Evolutionary conservation across 129 eudicot genomes (phyloP), one percentile per base, ranked within the genome.

Genomic region (Pittosporum tobira): DNA sequence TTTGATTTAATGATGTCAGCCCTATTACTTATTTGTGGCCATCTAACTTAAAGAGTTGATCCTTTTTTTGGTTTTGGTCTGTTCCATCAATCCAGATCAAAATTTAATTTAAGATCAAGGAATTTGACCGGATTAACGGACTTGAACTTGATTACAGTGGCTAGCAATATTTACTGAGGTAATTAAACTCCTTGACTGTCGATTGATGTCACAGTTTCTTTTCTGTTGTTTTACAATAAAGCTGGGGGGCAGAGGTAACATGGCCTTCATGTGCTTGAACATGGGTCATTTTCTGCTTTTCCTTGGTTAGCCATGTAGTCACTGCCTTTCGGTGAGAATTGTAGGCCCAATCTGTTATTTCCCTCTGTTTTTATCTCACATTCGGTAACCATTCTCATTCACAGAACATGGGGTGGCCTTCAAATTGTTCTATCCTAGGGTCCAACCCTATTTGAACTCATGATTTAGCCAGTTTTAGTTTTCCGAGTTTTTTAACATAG

Each of bases 321-420:
- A 50, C 59, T 50, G 57, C 27, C 68, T 63, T 63, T 67, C 15
- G 53, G 36, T 53, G 63, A 30, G 51, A 26, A 57, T 19, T 3
- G 20, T 25, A 28, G 72, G 57, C 34, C 60, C 60, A 18, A 1
- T 7, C 56, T 37, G 22, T 23, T 28, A 30, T 68, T 56, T 48
- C 47, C 47, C 25, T n/a, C 43, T 61, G 63, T 70, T 70, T 45
- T 28, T 28, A 62, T 57, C 59, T 58, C 57, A 16, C 26, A 36
- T 38, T 21, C 54, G 48, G 54, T 53, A 66, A 48, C 65, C 51
- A 75, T 45, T 64, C 37, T 60, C 69, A 47, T 64, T 70, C 73
- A 70, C 69, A 63, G 79, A 75, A 65, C 75, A 70, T 65, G 81
- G 76, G 60, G 44, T 64, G 38, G 60, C 64, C 59, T 58, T 51